Evolutionary conservation across 2,329 filamentous ascomycete genomes (phyloP), one percentile per base, ranked within the genome.

Genomic region (Cladosporium sphaerospermum): DNA sequence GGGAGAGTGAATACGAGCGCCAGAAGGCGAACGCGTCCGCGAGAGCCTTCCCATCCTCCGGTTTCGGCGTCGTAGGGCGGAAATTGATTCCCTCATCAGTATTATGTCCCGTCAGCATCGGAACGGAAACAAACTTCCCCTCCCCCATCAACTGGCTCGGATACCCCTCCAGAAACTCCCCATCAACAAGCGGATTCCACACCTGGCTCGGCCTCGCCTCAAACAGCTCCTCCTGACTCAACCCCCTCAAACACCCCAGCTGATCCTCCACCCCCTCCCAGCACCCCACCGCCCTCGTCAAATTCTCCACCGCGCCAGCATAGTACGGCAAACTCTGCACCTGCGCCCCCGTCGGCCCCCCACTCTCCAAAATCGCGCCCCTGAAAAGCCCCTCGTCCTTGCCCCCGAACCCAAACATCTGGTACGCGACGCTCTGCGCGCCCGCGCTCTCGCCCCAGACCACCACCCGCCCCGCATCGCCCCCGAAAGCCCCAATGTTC

Each of bases 401-500:
- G 6, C 43, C 50, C 5, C 42, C 44, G 19, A 36, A 19, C 10
- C 43, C 42, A 18, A 47, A 46, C 10, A 53, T 14, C 10, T 53
- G 50, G 14, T 53, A 53, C 16, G 50, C 44, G 11, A 53, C 42
- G 13, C 43, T 46, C n/a, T 46, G 51, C 8, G 51, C 71, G n/a
- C 71, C 71, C 9, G 71, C 71, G 50, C 66, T 69, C 23, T 69
- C 67, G 16, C 71, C 3, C 43, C 54, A 53, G 34, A 60, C 56
- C 3, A 68, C 69, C 31, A 73, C 67, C 44, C 71, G 70, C 9
- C 61, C 50, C 2, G 69, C 67, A 54, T 73, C 62, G 1, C 83
- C 83, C 0, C 82, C 82, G 66, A 86, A 83, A 4, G 66, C 69
- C 9, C 63, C 74, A 48, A 83, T 78, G 64, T 84, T 84, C 28